Conservation (phyloP, 2,329 filamentous ascomycete species). For the Sclerotinia trifoliorum region DNA sequence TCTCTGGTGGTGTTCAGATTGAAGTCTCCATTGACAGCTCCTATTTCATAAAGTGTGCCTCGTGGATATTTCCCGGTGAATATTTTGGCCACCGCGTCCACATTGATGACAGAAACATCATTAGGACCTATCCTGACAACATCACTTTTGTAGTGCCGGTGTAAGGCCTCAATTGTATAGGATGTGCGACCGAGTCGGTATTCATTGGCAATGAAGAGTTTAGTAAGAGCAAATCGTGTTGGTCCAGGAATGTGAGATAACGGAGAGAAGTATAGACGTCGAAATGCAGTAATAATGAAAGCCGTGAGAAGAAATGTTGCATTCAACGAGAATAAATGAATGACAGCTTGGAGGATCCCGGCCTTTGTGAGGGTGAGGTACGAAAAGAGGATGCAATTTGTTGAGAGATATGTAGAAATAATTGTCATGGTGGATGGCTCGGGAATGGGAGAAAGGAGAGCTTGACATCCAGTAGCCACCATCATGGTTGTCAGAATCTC, state of each 20-base stretch:
- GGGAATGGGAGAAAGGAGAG: background rate
- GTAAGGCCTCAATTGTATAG: constrained; percentile 26
- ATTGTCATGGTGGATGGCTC: constrained; percentile 5
- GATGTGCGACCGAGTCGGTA: constrained; percentile 24
- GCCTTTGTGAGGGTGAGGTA: background rate
- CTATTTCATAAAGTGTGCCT: constrained; percentile 26
- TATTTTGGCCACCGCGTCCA: constrained; percentile 25
- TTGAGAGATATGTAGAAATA: background rate
- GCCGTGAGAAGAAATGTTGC: constrained; percentile 21
- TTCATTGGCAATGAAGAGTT: constrained; percentile 29
- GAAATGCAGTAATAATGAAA: constrained; percentile 21
- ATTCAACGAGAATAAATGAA: constrained; percentile 7
- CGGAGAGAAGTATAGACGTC: constrained; percentile 30
- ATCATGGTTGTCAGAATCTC: background rate
- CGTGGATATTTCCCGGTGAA: constrained; percentile 28
- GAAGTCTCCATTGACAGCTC: constrained; percentile 22
- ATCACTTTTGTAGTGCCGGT: constrained; percentile 34
- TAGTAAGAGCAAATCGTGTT: constrained; percentile 32
- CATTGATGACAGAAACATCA: constrained; percentile 37
- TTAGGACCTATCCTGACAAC: constrained; percentile 28
- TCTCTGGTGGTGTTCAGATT: constrained; percentile 26
- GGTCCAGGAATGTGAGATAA: constrained; percentile 33
- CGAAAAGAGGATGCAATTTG: background rate
- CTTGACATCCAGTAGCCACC: background rate
- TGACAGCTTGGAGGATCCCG: background rate